phyloP scores from a whole-genome alignment of 2,329 filamentous ascomycete genomes.

The Penicillium sp. region DNA sequence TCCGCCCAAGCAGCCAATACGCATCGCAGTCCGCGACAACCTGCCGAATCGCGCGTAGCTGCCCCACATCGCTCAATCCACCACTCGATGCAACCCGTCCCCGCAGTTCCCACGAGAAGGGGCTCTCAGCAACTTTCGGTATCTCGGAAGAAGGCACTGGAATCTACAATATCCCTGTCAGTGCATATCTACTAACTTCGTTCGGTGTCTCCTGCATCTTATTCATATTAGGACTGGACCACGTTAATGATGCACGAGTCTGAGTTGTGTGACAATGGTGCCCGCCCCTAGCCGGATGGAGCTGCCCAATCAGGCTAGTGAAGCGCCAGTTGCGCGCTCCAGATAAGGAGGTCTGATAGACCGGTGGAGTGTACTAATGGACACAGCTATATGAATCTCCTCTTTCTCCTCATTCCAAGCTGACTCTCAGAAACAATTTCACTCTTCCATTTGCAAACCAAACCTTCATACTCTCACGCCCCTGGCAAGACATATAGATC shows the following conservation, averaged over 20 bases:
- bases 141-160: background rate
- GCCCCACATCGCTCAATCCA: constrained; percentile 8
- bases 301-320: constrained; percentile 24
- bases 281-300: constrained; percentile 17
- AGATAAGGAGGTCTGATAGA: constrained; percentile 13
- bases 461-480: background rate
- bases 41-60: constrained; percentile 15
- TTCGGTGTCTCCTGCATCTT: background rate
- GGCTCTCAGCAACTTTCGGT: background rate
- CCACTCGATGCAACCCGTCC: constrained; percentile 3
- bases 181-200: background rate
- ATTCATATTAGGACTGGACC: background rate
- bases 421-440: constrained; percentile 3
- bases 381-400: constrained; percentile 19
- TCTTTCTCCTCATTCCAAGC: background rate
- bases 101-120: constrained; percentile 4
- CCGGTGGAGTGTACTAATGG: constrained; percentile 4
- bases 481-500: background rate
- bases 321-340: background rate
- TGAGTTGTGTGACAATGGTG: background rate
- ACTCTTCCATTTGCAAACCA: background rate
- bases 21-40: constrained; percentile 12
- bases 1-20: constrained; percentile 3
- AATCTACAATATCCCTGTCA: background rate
- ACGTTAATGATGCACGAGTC: background rate